Evolutionary conservation across 441 rosid species (phyloP), one percentile per base, ranked within the genome.

Genomic region (Caryocar brasiliense): DNA sequence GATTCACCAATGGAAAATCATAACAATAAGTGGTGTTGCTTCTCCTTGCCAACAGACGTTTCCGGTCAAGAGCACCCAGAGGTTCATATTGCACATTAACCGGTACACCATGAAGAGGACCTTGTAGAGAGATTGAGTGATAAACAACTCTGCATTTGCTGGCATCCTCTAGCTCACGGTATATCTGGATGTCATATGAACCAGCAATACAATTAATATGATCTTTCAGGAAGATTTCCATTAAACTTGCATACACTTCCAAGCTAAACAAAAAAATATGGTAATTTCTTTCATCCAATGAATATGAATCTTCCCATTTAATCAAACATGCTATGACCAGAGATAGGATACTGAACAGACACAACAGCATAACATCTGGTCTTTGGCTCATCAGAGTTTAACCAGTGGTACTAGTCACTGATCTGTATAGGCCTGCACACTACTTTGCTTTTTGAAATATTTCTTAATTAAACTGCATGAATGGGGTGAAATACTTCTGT

Each of bases 11-110:
- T 18, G 96, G 97, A 62, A 93, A 93, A 70, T 93, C 99, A 58
- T 93, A 81, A 86, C 99, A 93, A 61, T 93, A 89, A 36, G 99
- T 93, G 37, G 99, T 86, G 73, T 57, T 81, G 66, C 72, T 86
- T 58, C 58, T 80, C 80, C 96, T 86, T 52, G 99, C 97, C 6
- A 71, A 22, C 47, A 93, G 76, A 45, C 97, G 97, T 72, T 86
- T 80, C 55, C 78, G 75, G 62, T 86, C 96, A 47, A 93, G 78
- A 71, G 70, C 72, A 65, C 73, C 85, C 62, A 93, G 60, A 47
- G 96, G 80, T 69, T 74, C 86, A 68, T 93, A 83, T 22, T 76
- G 82, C 24, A 69, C 75, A 68, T 71, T 81, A 40, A 85, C 79
- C 51, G 74, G 72, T 45, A 72, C 65, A 56, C 80, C 76, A 57